Conservation (phyloP, 2,329 filamentous ascomycete genomes). For the Colletotrichum lentis region DNA sequence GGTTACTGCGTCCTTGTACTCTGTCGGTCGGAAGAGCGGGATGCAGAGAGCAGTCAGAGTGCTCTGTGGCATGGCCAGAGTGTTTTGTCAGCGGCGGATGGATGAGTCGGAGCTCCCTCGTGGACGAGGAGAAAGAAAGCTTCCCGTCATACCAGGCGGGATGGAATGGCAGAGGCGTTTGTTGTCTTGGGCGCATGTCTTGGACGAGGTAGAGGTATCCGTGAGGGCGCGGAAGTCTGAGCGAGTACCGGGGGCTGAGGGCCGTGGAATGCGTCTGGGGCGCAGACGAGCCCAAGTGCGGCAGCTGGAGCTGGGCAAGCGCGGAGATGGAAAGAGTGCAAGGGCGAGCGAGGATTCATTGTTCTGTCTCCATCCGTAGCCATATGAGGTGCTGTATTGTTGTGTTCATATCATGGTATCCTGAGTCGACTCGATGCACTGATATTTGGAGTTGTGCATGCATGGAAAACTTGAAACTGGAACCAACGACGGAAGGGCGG, state of each 20-base stretch:
- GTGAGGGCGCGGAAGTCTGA: conserved; percentile 26
- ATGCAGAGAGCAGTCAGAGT: conserved; percentile 1
- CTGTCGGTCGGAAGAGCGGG: not conserved
- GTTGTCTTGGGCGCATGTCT: conserved; percentile 17
- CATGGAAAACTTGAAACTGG: not conserved
- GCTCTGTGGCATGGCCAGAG: not conserved
- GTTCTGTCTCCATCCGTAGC: no score
- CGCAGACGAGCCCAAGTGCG: not conserved
- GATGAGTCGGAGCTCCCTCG: not conserved
- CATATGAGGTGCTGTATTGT: not conserved
- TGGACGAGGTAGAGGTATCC: conserved; percentile 20
- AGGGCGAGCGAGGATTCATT: no score
- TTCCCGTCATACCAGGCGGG: conserved; percentile 8
- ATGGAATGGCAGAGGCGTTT: conserved; percentile 29
- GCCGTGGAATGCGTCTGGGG: conserved; percentile 3
- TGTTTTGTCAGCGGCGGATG: conserved; percentile 9
- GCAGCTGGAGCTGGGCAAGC: not conserved
- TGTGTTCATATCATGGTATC: not conserved
- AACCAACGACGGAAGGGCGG: not conserved
- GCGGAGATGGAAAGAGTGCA: not conserved
- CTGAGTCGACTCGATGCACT: not conserved
- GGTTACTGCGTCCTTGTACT: conserved; percentile 22
- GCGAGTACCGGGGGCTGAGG: conserved; percentile 15
- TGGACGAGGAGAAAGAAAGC: not conserved
- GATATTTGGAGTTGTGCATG: not conserved